phyloP scores from a whole-genome alignment of 139 green algal species.

The Chloropicon primus region DNA sequence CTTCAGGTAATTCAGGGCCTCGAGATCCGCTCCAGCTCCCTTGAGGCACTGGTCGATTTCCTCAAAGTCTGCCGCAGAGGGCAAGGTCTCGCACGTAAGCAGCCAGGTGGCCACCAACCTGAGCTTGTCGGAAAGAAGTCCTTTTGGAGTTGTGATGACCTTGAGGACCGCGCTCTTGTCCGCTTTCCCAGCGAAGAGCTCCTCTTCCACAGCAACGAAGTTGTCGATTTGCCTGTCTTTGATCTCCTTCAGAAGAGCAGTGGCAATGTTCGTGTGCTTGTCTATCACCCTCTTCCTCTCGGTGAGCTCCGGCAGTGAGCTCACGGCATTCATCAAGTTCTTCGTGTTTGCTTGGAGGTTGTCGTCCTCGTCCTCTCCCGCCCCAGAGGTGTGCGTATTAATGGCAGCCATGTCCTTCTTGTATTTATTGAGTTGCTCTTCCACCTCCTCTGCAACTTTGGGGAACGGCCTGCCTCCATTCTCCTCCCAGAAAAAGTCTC shows the following conservation, averaged over 20 bases:
- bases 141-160: neutral
- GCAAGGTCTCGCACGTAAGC: conserved; percentile 40
- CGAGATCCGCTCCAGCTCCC: conserved; percentile 44
- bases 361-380: neutral
- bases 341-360: conserved; percentile 13
- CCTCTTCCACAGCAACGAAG: conserved; percentile 71
- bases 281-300: conserved; percentile 83
- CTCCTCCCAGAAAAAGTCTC: conserved; percentile 38
- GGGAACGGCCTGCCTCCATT: conserved; percentile 31
- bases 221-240: conserved; percentile 68
- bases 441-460: conserved; percentile 37
- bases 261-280: conserved; percentile 98
- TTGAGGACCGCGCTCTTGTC: conserved; percentile 37
- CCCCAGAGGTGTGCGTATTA: neutral
- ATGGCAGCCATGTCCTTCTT: conserved; percentile 42
- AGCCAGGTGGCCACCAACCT: conserved; percentile 77
- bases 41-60: conserved; percentile 36
- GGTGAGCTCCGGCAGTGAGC: conserved; percentile 31
- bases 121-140: conserved; percentile 62
- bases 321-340: conserved; percentile 28
- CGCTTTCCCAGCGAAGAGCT: conserved; percentile 63
- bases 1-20: conserved; percentile 74
- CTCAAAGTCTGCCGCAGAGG: conserved; percentile 29
- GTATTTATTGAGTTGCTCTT: conserved; percentile 52
- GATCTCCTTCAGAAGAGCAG: conserved; percentile 71